Base-by-base conservation (phyloP, 164 flowering plant genomes). In the Aristolochia fimbriata region DNA sequence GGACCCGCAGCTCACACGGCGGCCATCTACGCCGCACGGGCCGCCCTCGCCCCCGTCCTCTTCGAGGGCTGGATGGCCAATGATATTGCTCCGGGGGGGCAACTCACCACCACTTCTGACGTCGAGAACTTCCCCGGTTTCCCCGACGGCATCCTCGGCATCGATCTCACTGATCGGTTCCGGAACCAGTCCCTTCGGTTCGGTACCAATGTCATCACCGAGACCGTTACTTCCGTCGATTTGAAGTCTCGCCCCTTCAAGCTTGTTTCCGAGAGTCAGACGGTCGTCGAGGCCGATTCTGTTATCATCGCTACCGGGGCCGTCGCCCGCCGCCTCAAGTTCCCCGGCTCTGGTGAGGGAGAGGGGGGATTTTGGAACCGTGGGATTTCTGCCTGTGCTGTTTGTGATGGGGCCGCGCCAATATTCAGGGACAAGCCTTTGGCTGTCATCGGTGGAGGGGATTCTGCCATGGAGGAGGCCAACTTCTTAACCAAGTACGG, bases 1-100 rank as follows among this genome's bases (percentile, higher is more conserved):
- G 97, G 99, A 53, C 99, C 97, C 8, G 96, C 97, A 0, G 99
- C 85, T 30, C 96, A 94, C 78, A 94, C 99, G 0, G 97, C 97
- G 0, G 97, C 99, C 45, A 85, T 94, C 65, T 91, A 94, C 73
- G 81, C 96, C 19, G 78, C 97, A 12, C 83, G 99, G 0, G 99
- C 99, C 1, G 87, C 88, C 73, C 89, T 94, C 65, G 79, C 78
- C 57, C 99, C 99, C 15, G 65, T 94, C 58, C 81, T 94, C 41
- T 94, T 94, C 59, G 97, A 94, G 58, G 99, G 99, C 2, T 85
- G 85, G 89, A 85, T 88, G 97, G 99, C 96, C 66, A 88, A 88
- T 71, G 96, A 73, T 62, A 80, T 94, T 61, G 99, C 99, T 5
- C 86, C 99, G 15, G 99, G 99, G 14, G 99, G 99, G 5, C 99